These are phyloP conservation scores for Podospora comata DNA, from an alignment of 495 filamentous ascomycete genomes.

Conservation along the genomic window DNA sequence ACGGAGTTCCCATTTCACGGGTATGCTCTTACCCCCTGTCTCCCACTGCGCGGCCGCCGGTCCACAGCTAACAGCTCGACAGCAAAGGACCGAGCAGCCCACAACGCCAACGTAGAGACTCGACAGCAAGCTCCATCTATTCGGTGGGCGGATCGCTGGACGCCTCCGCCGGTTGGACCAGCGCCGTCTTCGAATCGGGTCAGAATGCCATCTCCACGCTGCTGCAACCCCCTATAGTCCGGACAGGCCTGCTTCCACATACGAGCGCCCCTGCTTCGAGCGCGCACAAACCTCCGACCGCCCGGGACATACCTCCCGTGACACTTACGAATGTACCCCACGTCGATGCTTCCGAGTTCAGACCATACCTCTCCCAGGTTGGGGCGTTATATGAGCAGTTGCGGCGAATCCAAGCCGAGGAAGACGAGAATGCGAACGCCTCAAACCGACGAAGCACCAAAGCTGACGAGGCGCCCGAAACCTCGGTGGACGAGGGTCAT, in stretches of 20 bases:
- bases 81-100: constrained; percentile 28
- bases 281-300: constrained; percentile 76
- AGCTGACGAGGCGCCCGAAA: constrained; percentile 49
- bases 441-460: constrained; percentile 43
- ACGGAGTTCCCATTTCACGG: constrained; percentile 59
- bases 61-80: constrained; percentile 27
- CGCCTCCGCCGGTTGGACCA: constrained; percentile 50
- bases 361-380: constrained; percentile 77
- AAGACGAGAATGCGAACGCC: constrained; percentile 52
- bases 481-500: constrained; percentile 44
- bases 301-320: constrained; percentile 92
- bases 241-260: constrained; percentile 79
- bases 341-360: constrained; percentile 75
- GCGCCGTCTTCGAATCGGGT: constrained; percentile 67
- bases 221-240: constrained; percentile 83
- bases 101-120: constrained; percentile 59
- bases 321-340: constrained; percentile 85
- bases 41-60: constrained; percentile 7
- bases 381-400: constrained; percentile 79
- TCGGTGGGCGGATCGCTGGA: constrained; percentile 78
- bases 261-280: constrained; percentile 60
- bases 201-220: constrained; percentile 95
- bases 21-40: constrained; percentile 21
- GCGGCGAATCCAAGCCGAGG: constrained; percentile 67
- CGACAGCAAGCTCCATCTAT: constrained; percentile 80